phyloP scores from a whole-genome alignment of 2,329 filamentous ascomycete species.

The Hortaea werneckii region DNA sequence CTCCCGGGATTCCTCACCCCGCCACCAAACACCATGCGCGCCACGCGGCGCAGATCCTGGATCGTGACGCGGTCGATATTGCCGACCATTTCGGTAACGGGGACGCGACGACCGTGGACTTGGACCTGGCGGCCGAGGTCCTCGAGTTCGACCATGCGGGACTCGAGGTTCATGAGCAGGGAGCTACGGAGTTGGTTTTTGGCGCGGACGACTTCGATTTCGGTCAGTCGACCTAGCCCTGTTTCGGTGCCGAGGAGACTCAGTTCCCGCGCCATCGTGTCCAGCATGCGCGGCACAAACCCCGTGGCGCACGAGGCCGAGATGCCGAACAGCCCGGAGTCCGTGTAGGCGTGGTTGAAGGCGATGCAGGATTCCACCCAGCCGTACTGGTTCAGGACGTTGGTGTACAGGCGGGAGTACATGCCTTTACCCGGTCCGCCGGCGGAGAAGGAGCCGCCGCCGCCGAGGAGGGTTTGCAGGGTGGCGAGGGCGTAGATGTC shows the following conservation, averaged over 20 bases:
- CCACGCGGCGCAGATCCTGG: slow-evolving; percentile 70
- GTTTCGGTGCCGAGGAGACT: slow-evolving; percentile 64
- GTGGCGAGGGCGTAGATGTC: slow-evolving; percentile 96
- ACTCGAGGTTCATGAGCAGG: slow-evolving; percentile 95
- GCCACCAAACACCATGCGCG: slow-evolving; percentile 66
- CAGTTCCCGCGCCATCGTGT: slow-evolving; percentile 89
- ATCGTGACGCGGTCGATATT: slow-evolving; percentile 77
- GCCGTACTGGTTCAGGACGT: slow-evolving; percentile 91
- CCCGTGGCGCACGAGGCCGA: slow-evolving; percentile 73
- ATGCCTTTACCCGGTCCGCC: slow-evolving; percentile 97
- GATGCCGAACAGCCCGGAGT: slow-evolving; percentile 92
- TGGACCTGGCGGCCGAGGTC: slow-evolving; percentile 91
- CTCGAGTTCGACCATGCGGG: slow-evolving; percentile 92
- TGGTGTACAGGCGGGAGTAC: slow-evolving; percentile 96
- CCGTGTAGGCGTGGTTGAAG: slow-evolving; percentile 96
- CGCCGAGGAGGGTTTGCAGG: slow-evolving; percentile 87
- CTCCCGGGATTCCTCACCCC: slow-evolving; percentile 61
- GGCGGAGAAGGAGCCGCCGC: slow-evolving; percentile 91
- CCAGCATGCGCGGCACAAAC: slow-evolving; percentile 72
- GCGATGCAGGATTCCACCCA: slow-evolving; percentile 95
- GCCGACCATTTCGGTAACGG: slow-evolving; percentile 84
- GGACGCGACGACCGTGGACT: slow-evolving; percentile 87
- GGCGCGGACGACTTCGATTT: slow-evolving; percentile 74
- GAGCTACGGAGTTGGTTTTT: slow-evolving; percentile 93
- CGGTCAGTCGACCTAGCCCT: slow-evolving; percentile 62